These are phyloP conservation scores for Apophysomyces elegans DNA, from an alignment of 371 early-diverging fungal species.

Conservation along the genomic window DNA sequence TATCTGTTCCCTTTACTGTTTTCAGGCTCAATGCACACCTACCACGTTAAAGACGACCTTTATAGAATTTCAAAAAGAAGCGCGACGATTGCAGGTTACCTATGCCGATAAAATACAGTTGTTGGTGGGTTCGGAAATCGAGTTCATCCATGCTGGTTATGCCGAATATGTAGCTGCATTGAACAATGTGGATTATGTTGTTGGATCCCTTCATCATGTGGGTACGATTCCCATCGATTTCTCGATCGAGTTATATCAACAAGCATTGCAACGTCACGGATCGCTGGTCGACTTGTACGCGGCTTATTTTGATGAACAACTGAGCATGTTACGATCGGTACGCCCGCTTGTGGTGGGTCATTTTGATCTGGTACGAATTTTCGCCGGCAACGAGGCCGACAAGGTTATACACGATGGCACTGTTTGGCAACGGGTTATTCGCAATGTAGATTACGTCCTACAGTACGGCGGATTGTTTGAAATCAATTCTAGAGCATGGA, in stretches of 20 bases:
- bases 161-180: conserved; percentile 31
- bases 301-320: conserved; percentile 91
- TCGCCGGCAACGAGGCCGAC: conserved; percentile 52
- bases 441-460: conserved; percentile 85
- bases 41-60: conserved; percentile 60
- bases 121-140: conserved; percentile 91
- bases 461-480: conserved; percentile 90
- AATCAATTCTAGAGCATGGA: conserved; percentile 91
- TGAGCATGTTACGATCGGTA: conserved; percentile 64
- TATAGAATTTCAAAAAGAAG: conserved; percentile 66
- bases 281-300: conserved; percentile 52
- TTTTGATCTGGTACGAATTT: conserved; percentile 91
- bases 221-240: conserved; percentile 85
- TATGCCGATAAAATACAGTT: conserved; percentile 69
- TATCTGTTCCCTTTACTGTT: not conserved
- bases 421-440: conserved; percentile 66
- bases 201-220: conserved; percentile 96
- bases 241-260: conserved; percentile 58
- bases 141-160: conserved; percentile 67
- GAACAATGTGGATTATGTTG: conserved; percentile 72
- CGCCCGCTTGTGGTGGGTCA: conserved; percentile 91
- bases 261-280: conserved; percentile 43
- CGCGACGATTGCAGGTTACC: conserved; percentile 66
- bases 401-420: conserved; percentile 23
- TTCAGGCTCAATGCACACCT: conserved; percentile 64